Evolutionary conservation across 768 basidiomycete genomes (phyloP).

Genomic region (Termitomyces heimii): DNA sequence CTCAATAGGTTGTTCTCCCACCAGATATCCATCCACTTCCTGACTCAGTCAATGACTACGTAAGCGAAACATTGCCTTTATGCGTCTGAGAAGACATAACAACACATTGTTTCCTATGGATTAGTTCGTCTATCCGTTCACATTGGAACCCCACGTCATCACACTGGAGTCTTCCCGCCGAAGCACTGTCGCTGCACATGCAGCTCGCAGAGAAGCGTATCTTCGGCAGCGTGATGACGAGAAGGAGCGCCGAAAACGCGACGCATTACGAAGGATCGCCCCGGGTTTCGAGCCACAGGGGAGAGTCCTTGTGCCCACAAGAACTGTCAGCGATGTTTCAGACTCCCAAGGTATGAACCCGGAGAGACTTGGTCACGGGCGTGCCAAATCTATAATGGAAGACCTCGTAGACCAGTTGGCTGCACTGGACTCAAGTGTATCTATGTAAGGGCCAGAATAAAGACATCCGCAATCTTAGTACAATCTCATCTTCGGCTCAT

Average conservation of each 20-base stretch:
- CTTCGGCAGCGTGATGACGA: constrained; percentile 72
- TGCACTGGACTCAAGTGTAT: constrained; percentile 42
- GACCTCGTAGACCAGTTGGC: constrained; percentile 79
- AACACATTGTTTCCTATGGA: neutral
- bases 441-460: neutral
- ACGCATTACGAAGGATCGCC: constrained; percentile 70
- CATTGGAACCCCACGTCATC: constrained; percentile 82
- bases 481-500: neutral
- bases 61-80: constrained; percentile 22
- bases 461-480: neutral
- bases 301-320: constrained; percentile 52
- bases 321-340: constrained; percentile 19
- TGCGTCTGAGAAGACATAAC: neutral
- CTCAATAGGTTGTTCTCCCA: constrained; percentile 70
- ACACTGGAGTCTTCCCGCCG: constrained; percentile 70
- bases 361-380: constrained; percentile 13
- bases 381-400: constrained; percentile 63
- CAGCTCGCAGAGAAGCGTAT: constrained; percentile 64
- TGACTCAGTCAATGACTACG: constrained; percentile 85
- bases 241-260: constrained; percentile 57
- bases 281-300: constrained; percentile 77
- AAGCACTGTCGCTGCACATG: constrained; percentile 57
- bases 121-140: constrained; percentile 96
- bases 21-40: constrained; percentile 94
- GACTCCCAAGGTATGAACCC: constrained; percentile 5